phyloP scores from a whole-genome alignment of 345 rosid genomes.

The thale cress (Arabidopsis thaliana) region DNA sequence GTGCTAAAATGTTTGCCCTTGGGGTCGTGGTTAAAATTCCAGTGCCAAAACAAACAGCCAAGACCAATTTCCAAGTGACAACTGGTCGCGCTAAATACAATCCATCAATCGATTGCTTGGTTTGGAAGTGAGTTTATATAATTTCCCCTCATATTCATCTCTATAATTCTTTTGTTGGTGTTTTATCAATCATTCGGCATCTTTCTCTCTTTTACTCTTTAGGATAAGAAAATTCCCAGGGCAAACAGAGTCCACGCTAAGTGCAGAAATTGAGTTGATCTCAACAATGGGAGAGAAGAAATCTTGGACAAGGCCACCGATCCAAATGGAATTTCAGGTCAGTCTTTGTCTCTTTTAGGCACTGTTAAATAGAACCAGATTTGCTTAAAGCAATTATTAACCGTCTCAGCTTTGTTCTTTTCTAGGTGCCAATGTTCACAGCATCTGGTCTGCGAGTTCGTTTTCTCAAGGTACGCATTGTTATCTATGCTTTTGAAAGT shows the following conservation, averaged over 20 bases:
- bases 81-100: slow-evolving; percentile 97
- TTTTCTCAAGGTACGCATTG: slow-evolving; percentile 75
- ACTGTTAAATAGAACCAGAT: background rate
- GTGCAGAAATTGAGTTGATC: slow-evolving; percentile 96
- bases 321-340: slow-evolving; percentile 99
- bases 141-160: background rate
- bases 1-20: slow-evolving; percentile 99
- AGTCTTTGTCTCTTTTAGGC: slow-evolving; percentile 30
- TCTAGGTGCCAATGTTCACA: slow-evolving; percentile 98
- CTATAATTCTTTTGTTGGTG: background rate
- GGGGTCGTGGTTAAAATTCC: slow-evolving; percentile 98
- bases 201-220: slow-evolving; percentile 22
- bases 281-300: slow-evolving; percentile 95
- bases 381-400: background rate
- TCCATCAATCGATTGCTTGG: slow-evolving; percentile 94
- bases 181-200: background rate
- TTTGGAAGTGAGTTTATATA: slow-evolving; percentile 89
- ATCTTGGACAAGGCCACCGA: slow-evolving; percentile 96
- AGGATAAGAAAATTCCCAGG: slow-evolving; percentile 99
- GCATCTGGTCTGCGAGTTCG: slow-evolving; percentile 98
- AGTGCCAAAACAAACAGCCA: slow-evolving; percentile 98
- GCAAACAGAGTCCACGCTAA: slow-evolving; percentile 95
- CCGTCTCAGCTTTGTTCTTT: slow-evolving; percentile 9
- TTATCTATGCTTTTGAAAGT: background rate
- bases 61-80: slow-evolving; percentile 96